Evolutionary conservation across 208 protist genomes (phyloP), one percentile per base, ranked within the genome.

Genomic region (Angomonas ambiguus): DNA sequence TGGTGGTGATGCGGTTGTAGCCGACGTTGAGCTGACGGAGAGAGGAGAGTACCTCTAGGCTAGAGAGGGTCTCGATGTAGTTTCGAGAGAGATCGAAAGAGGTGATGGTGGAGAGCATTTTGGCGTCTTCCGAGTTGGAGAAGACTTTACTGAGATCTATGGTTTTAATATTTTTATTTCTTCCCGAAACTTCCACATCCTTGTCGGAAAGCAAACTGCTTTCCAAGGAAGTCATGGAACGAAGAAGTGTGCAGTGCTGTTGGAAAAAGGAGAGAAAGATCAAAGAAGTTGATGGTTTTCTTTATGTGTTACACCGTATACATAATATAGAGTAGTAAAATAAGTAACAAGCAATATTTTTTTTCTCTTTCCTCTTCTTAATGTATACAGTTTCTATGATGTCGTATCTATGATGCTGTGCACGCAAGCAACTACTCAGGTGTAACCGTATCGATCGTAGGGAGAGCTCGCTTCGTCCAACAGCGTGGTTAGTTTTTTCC

Each of bases 51-150:
- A 77, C 65, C 25, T 91, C 72, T 27, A 95, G 77, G 38, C 79
- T 67, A 0, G 74, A 63, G 25, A 93, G 64, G 34, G 72, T 61
- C 42, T 77, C 59, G 33, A 95, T 80, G 27, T 82, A 69, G 49
- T 95, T 95, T 42, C 81, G 86, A 0, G 89, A 95, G 33, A 95
- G 75, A 59, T 95, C 89, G 57, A 92, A 88, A 48, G 80, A 83
- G 13, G 83, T 93, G 71, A 95, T 87, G 49, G 84, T 69, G 0
- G 72, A 20, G 2, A 95, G 77, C 62, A 88, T 73, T 38, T 74
- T 64, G 6, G 66, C 71, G 55, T 92, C 82, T 53, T 91, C 70
- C 0, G 72, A 25, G 11, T 74, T 80, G 24, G 77, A 66, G 51
- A 95, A 85, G 11, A 92, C 88, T 32, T 67, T 56, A 6, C 61